These are phyloP conservation scores for Calonectria honghensis DNA, from an alignment of 2,329 filamentous ascomycete genomes.

Conservation along the genomic window DNA sequence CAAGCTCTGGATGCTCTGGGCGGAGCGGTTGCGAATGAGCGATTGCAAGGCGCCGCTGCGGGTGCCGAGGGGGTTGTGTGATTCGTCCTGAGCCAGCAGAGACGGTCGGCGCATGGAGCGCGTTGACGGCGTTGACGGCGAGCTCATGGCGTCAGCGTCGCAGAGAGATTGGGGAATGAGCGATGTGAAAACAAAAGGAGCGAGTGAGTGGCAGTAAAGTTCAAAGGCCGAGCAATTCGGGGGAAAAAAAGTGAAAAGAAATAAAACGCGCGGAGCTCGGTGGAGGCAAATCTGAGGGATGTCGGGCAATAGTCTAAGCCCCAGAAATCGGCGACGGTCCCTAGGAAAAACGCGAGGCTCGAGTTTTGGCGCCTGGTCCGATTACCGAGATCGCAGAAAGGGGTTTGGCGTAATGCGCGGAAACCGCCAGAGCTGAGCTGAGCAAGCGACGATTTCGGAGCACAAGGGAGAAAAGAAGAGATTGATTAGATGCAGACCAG, in stretches of 20 bases:
- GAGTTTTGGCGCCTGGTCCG: constrained; percentile 25
- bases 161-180: constrained; percentile 5
- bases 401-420: constrained; percentile 14
- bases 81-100: constrained; percentile 59
- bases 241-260: neutral
- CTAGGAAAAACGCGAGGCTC: constrained; percentile 8
- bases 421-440: neutral
- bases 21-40: constrained; percentile 63
- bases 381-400: constrained; percentile 33
- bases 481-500: constrained; percentile 33
- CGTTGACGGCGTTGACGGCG: constrained; percentile 55
- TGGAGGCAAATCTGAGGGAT: constrained; percentile 20
- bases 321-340: constrained; percentile 1
- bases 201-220: neutral
- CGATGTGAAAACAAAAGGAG: constrained; percentile 30
- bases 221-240: neutral
- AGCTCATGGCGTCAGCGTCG: constrained; percentile 53
- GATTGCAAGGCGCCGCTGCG: constrained; percentile 62
- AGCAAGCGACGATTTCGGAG: constrained; percentile 2
- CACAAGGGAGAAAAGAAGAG: constrained; percentile 19
- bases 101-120: constrained; percentile 57
- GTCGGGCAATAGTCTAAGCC: constrained; percentile 7
- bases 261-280: constrained; percentile 15
- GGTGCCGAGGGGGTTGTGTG: constrained; percentile 59
- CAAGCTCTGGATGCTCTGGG: constrained; percentile 58